Conservation (phyloP, 108 stramenopile species). For the Epithemia pelagica region DNA sequence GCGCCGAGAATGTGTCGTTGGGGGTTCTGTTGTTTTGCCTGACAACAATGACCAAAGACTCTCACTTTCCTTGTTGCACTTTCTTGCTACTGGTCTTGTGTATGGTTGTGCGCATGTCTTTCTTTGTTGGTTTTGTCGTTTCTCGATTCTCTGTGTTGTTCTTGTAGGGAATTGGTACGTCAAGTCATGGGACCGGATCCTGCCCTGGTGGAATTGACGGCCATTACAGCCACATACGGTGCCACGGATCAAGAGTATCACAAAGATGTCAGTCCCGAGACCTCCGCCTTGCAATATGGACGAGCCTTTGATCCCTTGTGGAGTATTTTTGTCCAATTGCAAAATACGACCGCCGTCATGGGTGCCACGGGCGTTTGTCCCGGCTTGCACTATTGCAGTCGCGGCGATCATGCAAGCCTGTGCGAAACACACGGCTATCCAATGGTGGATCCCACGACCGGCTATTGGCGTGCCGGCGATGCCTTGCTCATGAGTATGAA, state of each 20-base stretch:
- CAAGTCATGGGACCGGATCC: too few relatives aligned
- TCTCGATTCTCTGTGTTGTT: not conserved
- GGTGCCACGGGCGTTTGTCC: constrained; percentile 51
- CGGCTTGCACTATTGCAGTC: constrained; percentile 46
- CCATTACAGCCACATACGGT: constrained; percentile 46
- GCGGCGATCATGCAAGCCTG: not conserved
- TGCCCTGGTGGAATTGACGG: constrained; percentile 61
- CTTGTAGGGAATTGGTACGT: not conserved
- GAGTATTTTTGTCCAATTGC: constrained; percentile 28
- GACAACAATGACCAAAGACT: constrained; percentile 23
- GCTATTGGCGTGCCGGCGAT: constrained; percentile 31
- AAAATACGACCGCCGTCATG: constrained; percentile 47
- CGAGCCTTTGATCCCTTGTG: constrained; percentile 40
- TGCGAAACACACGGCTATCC: constrained; percentile 19
- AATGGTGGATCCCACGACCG: constrained; percentile 5
- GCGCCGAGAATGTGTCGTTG: constrained; percentile 27
- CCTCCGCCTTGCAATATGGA: constrained; percentile 27
- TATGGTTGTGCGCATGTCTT: constrained; percentile 11
- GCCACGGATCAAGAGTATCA: constrained; percentile 46
- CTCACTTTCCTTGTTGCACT: constrained; percentile 18
- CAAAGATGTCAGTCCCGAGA: constrained; percentile 31
- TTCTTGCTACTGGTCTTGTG: too few relatives aligned
- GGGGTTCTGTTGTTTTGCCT: constrained; percentile 4
- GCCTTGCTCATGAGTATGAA: constrained; percentile 51
- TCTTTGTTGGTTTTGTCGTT: constrained; percentile 7